phyloP scores from a whole-genome alignment of 2,329 filamentous ascomycete genomes.

The Sphaerulina musiva region DNA sequence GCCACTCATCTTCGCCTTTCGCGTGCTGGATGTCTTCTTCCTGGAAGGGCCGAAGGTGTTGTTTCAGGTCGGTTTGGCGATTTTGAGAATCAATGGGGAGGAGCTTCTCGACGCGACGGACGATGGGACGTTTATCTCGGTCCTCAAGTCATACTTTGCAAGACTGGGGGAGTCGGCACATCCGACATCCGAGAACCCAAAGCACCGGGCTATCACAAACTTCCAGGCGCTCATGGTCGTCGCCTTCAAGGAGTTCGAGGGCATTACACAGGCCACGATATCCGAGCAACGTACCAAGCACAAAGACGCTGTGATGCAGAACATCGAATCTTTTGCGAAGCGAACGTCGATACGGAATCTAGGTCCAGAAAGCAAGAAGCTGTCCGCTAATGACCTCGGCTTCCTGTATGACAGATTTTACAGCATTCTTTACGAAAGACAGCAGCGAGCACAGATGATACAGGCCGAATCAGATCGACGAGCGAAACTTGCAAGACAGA shows the following conservation, averaged over 20 bases:
- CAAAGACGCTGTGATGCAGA: constrained; percentile 88
- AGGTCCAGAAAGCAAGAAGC: constrained; percentile 87
- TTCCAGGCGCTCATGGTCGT: constrained; percentile 99
- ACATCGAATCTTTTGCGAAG: constrained; percentile 96
- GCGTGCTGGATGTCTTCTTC: constrained; percentile 96
- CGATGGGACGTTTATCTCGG: constrained; percentile 93
- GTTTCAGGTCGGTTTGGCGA: constrained; percentile 95
- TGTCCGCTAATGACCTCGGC: constrained; percentile 78
- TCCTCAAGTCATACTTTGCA: constrained; percentile 90
- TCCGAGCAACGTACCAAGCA: constrained; percentile 84
- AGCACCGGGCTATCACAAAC: constrained; percentile 83
- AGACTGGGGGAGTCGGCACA: constrained; percentile 92
- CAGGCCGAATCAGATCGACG: constrained; percentile 63
- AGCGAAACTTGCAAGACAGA: constrained; percentile 56
- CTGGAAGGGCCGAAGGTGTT: constrained; percentile 94
- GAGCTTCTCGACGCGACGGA: constrained; percentile 88
- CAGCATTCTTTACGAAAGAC: constrained; percentile 79
- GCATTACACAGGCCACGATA: constrained; percentile 88
- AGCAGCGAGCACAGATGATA: constrained; percentile 71
- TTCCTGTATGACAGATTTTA: constrained; percentile 94
- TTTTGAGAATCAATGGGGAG: constrained; percentile 92
- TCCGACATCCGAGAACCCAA: constrained; percentile 89
- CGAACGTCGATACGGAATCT: constrained; percentile 92
- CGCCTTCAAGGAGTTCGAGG: constrained; percentile 95
- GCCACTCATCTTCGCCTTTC: constrained; percentile 94